Percentiles rank a stretch among this genome's conserved stretches.
These are phyloP conservation scores for Nymphaea colorata DNA, from an alignment of 164 flowering plant genomes.

Conservation along the genomic window DNA sequence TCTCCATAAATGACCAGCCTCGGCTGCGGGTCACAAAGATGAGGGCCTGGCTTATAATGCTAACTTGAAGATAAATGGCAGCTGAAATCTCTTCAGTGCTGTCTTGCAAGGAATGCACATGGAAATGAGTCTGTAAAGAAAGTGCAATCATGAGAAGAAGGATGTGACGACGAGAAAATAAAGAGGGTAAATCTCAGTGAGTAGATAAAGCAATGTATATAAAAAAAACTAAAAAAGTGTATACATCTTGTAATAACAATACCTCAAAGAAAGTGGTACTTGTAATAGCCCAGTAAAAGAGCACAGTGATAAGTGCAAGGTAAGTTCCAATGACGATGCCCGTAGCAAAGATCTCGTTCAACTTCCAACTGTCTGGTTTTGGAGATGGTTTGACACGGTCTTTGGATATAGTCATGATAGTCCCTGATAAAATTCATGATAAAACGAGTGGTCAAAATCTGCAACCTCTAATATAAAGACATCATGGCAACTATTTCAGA, in stretches of 20 bases:
- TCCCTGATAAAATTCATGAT: constrained; percentile 29
- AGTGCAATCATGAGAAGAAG: background rate
- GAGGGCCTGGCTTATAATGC: constrained; percentile 56
- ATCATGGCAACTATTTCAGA: too few species aligned
- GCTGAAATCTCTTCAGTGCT: constrained; percentile 29
- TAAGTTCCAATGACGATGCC: constrained; percentile 80
- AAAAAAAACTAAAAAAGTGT: background rate
- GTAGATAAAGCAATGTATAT: background rate
- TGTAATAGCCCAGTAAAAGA: constrained; percentile 57
- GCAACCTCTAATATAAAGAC: too few species aligned
- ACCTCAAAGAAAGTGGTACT: constrained; percentile 75
- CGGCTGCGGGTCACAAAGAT: constrained; percentile 69
- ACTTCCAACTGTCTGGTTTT: constrained; percentile 82
- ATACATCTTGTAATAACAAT: constrained; percentile 8
- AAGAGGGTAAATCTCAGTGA: background rate
- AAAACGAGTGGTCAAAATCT: too few species aligned
- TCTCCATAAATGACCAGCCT: constrained; percentile 69
- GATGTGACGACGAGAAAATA: background rate
- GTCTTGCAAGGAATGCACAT: constrained; percentile 17
- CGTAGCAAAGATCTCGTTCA: constrained; percentile 75
- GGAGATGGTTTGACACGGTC: constrained; percentile 88
- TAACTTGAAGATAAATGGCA: constrained; percentile 56
- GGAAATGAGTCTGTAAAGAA: constrained; percentile 17
- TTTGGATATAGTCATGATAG: constrained; percentile 81
- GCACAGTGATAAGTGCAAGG: constrained; percentile 71